Evolutionary conservation across 1,284 basidiomycete genomes (phyloP).

Genomic region (Ceratobasidium papillatum): DNA sequence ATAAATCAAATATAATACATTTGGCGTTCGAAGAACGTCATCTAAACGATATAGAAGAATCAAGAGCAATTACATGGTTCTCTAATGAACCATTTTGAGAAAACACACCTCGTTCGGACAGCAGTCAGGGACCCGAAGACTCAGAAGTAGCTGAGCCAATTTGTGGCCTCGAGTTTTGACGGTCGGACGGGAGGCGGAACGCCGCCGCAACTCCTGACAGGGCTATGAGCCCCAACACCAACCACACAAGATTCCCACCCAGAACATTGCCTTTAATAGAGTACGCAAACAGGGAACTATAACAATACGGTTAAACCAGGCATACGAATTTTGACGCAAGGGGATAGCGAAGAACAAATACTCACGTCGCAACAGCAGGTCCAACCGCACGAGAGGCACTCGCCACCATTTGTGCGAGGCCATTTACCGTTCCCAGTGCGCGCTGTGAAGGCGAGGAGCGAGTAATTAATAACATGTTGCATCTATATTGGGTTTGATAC

Average conservation of each 20-base stretch:
- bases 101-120: too few species aligned
- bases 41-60: too few species aligned
- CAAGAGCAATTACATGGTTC: too few species aligned
- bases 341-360: not conserved
- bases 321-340: not conserved
- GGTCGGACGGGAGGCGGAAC: conserved; percentile 14
- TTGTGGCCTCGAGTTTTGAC: not conserved
- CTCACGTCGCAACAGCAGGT: conserved; percentile 41
- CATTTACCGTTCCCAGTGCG: conserved; percentile 50
- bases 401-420: conserved; percentile 49
- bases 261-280: conserved; percentile 36
- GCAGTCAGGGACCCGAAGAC: not conserved
- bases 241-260: conserved; percentile 42
- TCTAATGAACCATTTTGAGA: not conserved
- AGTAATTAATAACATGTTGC: conserved; percentile 50
- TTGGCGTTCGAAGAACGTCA: too few species aligned
- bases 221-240: conserved; percentile 25
- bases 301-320: not conserved
- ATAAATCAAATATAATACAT: too few species aligned
- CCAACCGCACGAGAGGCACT: conserved; percentile 36
- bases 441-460: conserved; percentile 47
- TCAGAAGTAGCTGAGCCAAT: not conserved
- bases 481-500: conserved; percentile 28
- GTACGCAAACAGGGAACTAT: conserved; percentile 40
- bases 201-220: conserved; percentile 22